phyloP scores from a whole-genome alignment of 345 rosid species.

The Melaleuca quinquenervia region DNA sequence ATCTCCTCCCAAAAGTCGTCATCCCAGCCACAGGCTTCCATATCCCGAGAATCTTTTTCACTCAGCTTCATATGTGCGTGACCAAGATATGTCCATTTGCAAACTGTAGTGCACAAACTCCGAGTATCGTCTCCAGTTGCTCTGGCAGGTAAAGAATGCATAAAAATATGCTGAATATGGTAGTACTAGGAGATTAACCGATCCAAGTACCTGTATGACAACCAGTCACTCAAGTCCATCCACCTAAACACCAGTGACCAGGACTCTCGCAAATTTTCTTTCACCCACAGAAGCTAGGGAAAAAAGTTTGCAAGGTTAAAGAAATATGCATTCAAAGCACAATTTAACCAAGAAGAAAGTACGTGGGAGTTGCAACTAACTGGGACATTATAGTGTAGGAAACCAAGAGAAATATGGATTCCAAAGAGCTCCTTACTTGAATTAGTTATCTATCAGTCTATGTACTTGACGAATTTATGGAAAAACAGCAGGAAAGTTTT shows the following conservation, averaged over 20 bases:
- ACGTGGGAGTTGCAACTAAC: background rate
- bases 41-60: conserved; percentile 68
- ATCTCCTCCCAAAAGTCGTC: conserved; percentile 99
- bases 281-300: conserved; percentile 94
- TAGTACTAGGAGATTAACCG: background rate
- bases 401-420: background rate
- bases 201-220: conserved; percentile 62
- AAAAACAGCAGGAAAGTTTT: background rate
- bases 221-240: conserved; percentile 99
- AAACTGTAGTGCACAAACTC: conserved; percentile 90
- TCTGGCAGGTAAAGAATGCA: conserved; percentile 22
- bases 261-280: conserved; percentile 84
- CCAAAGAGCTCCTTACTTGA: background rate
- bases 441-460: background rate
- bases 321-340: background rate
- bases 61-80: conserved; percentile 93
- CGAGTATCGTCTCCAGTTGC: conserved; percentile 97
- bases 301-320: background rate
- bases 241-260: conserved; percentile 95
- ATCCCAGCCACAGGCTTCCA: conserved; percentile 99
- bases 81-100: conserved; percentile 99
- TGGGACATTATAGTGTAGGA: background rate
- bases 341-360: background rate
- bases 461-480: background rate
- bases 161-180: background rate